Conservation (phyloP, 768 basidiomycete genomes). For the Saitozyma sp. region DNA sequence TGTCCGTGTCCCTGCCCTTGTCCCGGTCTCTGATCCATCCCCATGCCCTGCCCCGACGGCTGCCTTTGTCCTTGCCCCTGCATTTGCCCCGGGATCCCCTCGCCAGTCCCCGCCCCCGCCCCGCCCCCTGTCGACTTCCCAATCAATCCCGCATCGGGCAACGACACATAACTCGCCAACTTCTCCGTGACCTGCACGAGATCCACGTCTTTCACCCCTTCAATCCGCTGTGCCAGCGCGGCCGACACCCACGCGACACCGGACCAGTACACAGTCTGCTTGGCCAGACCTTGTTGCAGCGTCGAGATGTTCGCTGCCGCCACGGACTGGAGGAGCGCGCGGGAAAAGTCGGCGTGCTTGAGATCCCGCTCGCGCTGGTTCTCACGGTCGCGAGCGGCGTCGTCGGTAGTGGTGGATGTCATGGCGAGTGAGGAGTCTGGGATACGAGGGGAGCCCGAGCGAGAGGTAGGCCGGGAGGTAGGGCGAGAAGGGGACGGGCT, state of each 20-base stretch:
- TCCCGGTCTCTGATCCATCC: too few species aligned
- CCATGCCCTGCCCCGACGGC: too few species aligned
- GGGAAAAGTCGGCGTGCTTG: background rate
- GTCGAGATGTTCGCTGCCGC: conserved; percentile 26
- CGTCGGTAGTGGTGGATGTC: too few species aligned
- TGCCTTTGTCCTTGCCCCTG: too few species aligned
- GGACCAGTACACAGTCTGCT: conserved; percentile 26
- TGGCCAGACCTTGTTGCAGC: conserved; percentile 27
- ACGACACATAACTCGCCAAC: conserved; percentile 13
- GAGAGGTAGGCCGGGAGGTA: too few species aligned
- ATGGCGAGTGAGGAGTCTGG: too few species aligned
- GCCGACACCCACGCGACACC: conserved; percentile 27
- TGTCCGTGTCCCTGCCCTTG: too few species aligned
- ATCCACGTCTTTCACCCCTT: conserved; percentile 31
- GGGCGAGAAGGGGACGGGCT: too few species aligned
- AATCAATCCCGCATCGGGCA: conserved; percentile 32
- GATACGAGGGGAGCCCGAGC: too few species aligned
- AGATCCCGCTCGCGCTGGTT: background rate
- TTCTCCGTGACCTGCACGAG: conserved; percentile 25
- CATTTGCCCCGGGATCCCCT: background rate
- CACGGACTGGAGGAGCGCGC: conserved; percentile 15
- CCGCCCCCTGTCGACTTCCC: background rate
- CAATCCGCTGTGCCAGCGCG: conserved; percentile 25
- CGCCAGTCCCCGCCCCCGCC: background rate
- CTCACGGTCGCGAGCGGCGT: too few species aligned